phyloP scores from a whole-genome alignment of 805 yeast genomes.

The Candida ponderosae region DNA sequence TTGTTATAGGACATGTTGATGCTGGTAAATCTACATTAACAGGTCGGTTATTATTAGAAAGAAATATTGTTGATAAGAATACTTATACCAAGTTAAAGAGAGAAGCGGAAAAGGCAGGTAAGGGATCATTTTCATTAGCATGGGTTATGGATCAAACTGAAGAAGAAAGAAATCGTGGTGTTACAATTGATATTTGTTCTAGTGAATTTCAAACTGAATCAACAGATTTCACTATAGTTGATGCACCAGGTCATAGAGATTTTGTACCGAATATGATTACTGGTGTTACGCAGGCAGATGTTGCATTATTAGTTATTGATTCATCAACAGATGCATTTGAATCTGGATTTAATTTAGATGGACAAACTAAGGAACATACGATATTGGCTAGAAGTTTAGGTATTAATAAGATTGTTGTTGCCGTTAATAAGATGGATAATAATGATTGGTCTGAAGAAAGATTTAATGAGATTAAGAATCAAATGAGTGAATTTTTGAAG shows the following conservation, averaged over 20 bases:
- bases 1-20: slow-evolving; percentile 99
- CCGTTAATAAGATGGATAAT: slow-evolving; percentile 93
- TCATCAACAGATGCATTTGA: slow-evolving; percentile 93
- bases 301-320: slow-evolving; percentile 86
- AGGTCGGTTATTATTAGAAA: slow-evolving; percentile 95
- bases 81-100: slow-evolving; percentile 94
- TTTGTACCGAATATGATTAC: slow-evolving; percentile 95
- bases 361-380: slow-evolving; percentile 95
- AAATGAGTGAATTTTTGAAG: slow-evolving; percentile 74
- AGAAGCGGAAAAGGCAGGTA: slow-evolving; percentile 96
- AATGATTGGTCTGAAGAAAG: slow-evolving; percentile 81
- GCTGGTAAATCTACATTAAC: slow-evolving; percentile 97
- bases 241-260: slow-evolving; percentile 96
- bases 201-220: slow-evolving; percentile 92
- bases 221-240: slow-evolving; percentile 85
- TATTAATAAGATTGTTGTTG: slow-evolving; percentile 80
- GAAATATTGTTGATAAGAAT: slow-evolving; percentile 96
- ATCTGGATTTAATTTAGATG: slow-evolving; percentile 92
- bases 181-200: slow-evolving; percentile 89
- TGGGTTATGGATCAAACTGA: slow-evolving; percentile 94
- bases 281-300: slow-evolving; percentile 91
- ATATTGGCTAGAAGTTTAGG: slow-evolving; percentile 85
- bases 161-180: slow-evolving; percentile 97
- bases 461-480: slow-evolving; percentile 71
- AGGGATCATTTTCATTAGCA: slow-evolving; percentile 97